Conservation (phyloP, 257 asterid species). For the Nicotiana obtusifolia region DNA sequence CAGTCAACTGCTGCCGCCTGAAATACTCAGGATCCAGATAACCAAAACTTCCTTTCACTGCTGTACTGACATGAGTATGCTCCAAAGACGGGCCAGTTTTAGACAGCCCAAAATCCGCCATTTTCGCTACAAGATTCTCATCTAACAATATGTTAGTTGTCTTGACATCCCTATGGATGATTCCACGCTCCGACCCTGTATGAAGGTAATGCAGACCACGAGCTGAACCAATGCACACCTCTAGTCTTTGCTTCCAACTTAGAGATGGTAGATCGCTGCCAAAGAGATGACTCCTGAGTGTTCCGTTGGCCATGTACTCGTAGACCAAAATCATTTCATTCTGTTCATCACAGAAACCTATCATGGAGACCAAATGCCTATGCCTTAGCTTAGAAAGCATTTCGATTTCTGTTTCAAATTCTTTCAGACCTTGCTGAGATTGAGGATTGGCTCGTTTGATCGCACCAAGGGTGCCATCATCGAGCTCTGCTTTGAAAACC, state of each 20-base stretch:
- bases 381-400: slow-evolving; percentile 76
- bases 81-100: slow-evolving; percentile 75
- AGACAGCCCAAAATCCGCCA: slow-evolving; percentile 91
- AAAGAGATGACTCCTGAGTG: slow-evolving; percentile 69
- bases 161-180: slow-evolving; percentile 82
- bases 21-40: slow-evolving; percentile 83
- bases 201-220: slow-evolving; percentile 85
- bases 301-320: slow-evolving; percentile 86
- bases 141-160: slow-evolving; percentile 80
- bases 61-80: slow-evolving; percentile 91
- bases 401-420: slow-evolving; percentile 83
- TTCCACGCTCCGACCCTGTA: slow-evolving; percentile 77
- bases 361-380: slow-evolving; percentile 73
- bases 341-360: slow-evolving; percentile 84
- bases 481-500: slow-evolving; percentile 71
- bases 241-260: slow-evolving; percentile 75
- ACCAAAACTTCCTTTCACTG: slow-evolving; percentile 87
- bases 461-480: slow-evolving; percentile 53
- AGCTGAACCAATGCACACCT: slow-evolving; percentile 74
- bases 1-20: slow-evolving; percentile 77
- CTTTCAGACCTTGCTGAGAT: slow-evolving; percentile 77
- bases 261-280: slow-evolving; percentile 59
- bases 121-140: slow-evolving; percentile 61
- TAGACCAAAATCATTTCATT: slow-evolving; percentile 84
- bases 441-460: slow-evolving; percentile 78